Percentiles rank a stretch among this genome's conserved stretches.
phyloP scores from a whole-genome alignment of 306 rosid genomes.

The Sindora glabra region DNA sequence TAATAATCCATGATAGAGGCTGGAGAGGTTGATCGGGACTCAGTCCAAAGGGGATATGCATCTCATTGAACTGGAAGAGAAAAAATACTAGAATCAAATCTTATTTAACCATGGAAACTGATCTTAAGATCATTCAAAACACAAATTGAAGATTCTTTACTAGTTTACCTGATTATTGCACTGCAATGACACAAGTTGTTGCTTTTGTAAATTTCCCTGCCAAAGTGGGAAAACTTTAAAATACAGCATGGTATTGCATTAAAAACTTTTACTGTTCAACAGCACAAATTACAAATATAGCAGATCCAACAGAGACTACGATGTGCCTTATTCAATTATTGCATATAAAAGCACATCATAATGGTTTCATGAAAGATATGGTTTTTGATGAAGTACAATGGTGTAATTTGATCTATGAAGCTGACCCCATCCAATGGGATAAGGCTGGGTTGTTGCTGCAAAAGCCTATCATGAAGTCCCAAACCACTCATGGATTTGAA shows the following conservation, averaged over 20 bases:
- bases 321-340: neutral
- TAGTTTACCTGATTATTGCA: slow-evolving; percentile 87
- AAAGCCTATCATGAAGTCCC: neutral
- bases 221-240: neutral
- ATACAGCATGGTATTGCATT: neutral
- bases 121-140: neutral
- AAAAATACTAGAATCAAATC: neutral
- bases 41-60: slow-evolving; percentile 61
- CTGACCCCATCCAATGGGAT: no score
- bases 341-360: no score
- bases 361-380: no score
- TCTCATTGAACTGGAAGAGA: slow-evolving; percentile 65
- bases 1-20: slow-evolving; percentile 59
- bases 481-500: neutral
- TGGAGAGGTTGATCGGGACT: slow-evolving; percentile 66
- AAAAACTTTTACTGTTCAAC: no score
- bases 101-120: neutral
- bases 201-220: slow-evolving; percentile 65
- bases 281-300: no score
- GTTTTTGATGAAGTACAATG: no score
- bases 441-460: no score
- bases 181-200: slow-evolving; percentile 60
- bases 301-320: no score
- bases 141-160: slow-evolving; percentile 27
- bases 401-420: no score